Percentiles rank a stretch among this genome's conserved stretches.
Conservation (phyloP, 2,329 filamentous ascomycete genomes). For the Xylariales sp. region DNA sequence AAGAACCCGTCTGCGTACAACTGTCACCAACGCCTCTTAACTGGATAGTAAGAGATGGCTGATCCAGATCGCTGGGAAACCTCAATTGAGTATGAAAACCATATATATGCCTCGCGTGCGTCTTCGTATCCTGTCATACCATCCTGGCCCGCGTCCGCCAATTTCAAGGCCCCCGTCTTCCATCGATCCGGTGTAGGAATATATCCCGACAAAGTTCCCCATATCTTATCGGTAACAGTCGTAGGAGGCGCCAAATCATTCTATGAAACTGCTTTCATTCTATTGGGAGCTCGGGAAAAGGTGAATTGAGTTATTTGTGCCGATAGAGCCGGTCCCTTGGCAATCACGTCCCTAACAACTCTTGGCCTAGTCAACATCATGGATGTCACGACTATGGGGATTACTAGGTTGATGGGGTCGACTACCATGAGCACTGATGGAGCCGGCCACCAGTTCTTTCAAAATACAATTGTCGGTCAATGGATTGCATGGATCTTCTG, state of each 20-base stretch:
- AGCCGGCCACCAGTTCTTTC: constrained; percentile 19
- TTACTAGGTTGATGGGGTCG: constrained; percentile 19
- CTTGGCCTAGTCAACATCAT: constrained; percentile 22
- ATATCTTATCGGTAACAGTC: too few relatives aligned
- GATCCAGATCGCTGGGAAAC: too few relatives aligned
- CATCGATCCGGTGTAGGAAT: too few relatives aligned
- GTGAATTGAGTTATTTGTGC: constrained; percentile 21
- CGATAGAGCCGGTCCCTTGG: constrained; percentile 17
- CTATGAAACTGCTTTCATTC: constrained; percentile 20
- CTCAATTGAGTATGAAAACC: too few relatives aligned
- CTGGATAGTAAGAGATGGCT: too few relatives aligned
- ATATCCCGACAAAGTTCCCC: too few relatives aligned
- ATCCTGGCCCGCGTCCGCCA: too few relatives aligned
- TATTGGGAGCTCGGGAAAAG: constrained; percentile 18
- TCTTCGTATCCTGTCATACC: too few relatives aligned
- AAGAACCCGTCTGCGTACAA: too few relatives aligned
- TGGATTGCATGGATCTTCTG: constrained; percentile 13
- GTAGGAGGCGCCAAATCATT: constrained; percentile 23
- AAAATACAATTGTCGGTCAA: constrained; percentile 11
- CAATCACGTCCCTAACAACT: constrained; percentile 24
- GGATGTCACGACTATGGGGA: constrained; percentile 21
- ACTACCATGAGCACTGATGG: constrained; percentile 26
- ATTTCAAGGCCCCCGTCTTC: too few relatives aligned
- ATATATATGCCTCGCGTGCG: too few relatives aligned
- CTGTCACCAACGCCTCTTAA: too few relatives aligned